Percentiles rank a stretch among this genome's conserved stretches.
Conservation (phyloP, 2,329 filamentous ascomycete species). For the Tolypocladium paradoxum region DNA sequence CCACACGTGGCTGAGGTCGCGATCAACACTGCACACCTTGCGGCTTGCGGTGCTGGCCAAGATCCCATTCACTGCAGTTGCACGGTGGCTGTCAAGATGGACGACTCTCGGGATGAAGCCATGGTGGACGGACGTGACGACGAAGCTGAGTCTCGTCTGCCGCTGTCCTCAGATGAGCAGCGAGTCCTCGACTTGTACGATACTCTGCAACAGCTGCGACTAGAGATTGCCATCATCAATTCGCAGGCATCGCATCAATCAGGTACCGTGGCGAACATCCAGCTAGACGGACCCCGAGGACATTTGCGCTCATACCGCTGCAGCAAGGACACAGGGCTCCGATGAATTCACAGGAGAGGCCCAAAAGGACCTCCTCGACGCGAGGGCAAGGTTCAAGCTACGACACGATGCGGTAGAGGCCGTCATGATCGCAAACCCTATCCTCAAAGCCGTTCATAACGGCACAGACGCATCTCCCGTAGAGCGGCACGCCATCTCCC, state of each 20-base stretch:
- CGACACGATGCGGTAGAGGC: slow-evolving; percentile 58
- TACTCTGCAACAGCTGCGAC: slow-evolving; percentile 56
- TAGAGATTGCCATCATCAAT: slow-evolving; percentile 59
- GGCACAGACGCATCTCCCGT: slow-evolving; percentile 51
- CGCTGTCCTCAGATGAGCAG: slow-evolving; percentile 56
- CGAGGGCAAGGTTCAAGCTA: slow-evolving; percentile 58
- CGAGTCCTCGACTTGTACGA: slow-evolving; percentile 61
- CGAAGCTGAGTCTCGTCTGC: slow-evolving; percentile 30
- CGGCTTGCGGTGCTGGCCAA: too few species aligned
- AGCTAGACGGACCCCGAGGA: neutral
- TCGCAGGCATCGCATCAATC: slow-evolving; percentile 29
- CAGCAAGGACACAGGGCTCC: slow-evolving; percentile 21
- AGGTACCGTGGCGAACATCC: slow-evolving; percentile 16
- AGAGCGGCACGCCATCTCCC: slow-evolving; percentile 47
- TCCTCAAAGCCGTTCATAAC: slow-evolving; percentile 66
- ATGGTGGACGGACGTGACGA: slow-evolving; percentile 12
- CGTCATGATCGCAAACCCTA: slow-evolving; percentile 62
- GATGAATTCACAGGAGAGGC: slow-evolving; percentile 44
- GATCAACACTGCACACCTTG: neutral
- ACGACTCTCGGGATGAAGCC: slow-evolving; percentile 14
- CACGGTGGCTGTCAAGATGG: slow-evolving; percentile 11
- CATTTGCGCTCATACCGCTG: slow-evolving; percentile 3
- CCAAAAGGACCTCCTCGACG: slow-evolving; percentile 57
- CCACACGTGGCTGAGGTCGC: slow-evolving; percentile 2
- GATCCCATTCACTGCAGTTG: too few species aligned